Evolutionary conservation across 2,329 filamentous ascomycete genomes (phyloP).

Genomic region (Mollisia scopiformis): DNA sequence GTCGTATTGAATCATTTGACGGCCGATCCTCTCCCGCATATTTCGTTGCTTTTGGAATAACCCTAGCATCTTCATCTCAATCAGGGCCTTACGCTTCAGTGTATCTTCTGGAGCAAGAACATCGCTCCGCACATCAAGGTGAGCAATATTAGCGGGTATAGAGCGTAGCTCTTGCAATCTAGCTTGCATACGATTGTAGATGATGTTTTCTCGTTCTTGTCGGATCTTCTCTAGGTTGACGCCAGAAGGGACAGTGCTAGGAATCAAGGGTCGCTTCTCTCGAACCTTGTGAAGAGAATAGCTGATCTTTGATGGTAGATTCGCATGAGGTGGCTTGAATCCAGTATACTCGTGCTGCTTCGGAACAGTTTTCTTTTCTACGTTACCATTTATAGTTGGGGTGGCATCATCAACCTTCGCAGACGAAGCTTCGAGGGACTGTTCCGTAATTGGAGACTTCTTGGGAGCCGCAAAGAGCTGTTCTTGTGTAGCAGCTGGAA

Average conservation of each 20-base stretch:
- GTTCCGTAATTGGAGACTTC: slow-evolving; percentile 42
- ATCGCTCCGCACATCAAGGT: slow-evolving; percentile 78
- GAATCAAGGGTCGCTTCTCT: slow-evolving; percentile 77
- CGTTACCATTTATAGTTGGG: slow-evolving; percentile 43
- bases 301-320: slow-evolving; percentile 57
- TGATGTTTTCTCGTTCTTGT: slow-evolving; percentile 82
- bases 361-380: slow-evolving; percentile 35
- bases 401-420: slow-evolving; percentile 31
- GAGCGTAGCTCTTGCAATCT: slow-evolving; percentile 83
- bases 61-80: slow-evolving; percentile 91
- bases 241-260: slow-evolving; percentile 85
- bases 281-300: slow-evolving; percentile 80
- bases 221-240: slow-evolving; percentile 85
- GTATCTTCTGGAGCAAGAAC: slow-evolving; percentile 76
- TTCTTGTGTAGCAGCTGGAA: slow-evolving; percentile 79
- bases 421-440: slow-evolving; percentile 26
- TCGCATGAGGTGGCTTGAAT: slow-evolving; percentile 72
- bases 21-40: slow-evolving; percentile 83
- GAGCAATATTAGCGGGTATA: slow-evolving; percentile 81
- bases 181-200: slow-evolving; percentile 88
- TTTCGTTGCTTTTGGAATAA: slow-evolving; percentile 87
- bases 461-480: slow-evolving; percentile 78
- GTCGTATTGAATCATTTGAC: slow-evolving; percentile 93
- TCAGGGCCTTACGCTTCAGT: slow-evolving; percentile 85
- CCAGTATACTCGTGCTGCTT: slow-evolving; percentile 56